Base-by-base conservation (phyloP, 352 stramenopile species). In the Blastocystis sp. region DNA sequence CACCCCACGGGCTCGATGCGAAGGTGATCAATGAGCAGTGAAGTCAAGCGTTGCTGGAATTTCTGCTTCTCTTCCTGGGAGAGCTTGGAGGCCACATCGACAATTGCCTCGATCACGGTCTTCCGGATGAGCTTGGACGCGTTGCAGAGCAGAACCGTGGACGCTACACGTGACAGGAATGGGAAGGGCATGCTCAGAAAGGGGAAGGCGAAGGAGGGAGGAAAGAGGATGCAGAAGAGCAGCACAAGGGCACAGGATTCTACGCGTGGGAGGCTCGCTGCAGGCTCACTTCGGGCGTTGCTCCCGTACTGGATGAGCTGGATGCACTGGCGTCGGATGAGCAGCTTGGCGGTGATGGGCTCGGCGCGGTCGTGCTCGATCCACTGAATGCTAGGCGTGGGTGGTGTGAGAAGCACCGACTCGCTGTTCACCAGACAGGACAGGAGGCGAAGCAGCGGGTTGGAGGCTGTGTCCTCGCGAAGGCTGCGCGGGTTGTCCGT, bases 251-350 rank as follows among this genome's bases (percentile, higher is more conserved):
- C 54, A 21, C 38, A 48, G 9, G 48, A 19, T 66, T 81, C 71
- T 81, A 42, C 9, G 3, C 6, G 28, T 21, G 42, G 38, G 17
- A 24, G 48, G 3, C 11, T 2, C 10, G 10, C 0, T 40, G 43
- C 19, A 54, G 66, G 64, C 10, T 10, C n/a, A 81, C 71, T 45
- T 38, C 54, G 28, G n/a, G 71, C 34, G 48, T 11, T 81, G 17
- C 48, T 24, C 10, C 71, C 45, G n/a, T 17, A 81, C 59, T 81
- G 71, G n/a, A 81, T 60, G 9, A 81, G 34, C n/a, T 65, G 71
- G n/a, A 81, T 38, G 40, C 71, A 81, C 43, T 81, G 48, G 17
- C 71, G 71, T 52, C 71, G 71, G 42, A 81, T n/a, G 11, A 81
- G 54, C 45, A 81, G 60, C 40, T 81, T 64, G 3, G 71, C 71